phyloP scores from a whole-genome alignment of 192 early-diverging fungal genomes.

The Podila epigama region DNA sequence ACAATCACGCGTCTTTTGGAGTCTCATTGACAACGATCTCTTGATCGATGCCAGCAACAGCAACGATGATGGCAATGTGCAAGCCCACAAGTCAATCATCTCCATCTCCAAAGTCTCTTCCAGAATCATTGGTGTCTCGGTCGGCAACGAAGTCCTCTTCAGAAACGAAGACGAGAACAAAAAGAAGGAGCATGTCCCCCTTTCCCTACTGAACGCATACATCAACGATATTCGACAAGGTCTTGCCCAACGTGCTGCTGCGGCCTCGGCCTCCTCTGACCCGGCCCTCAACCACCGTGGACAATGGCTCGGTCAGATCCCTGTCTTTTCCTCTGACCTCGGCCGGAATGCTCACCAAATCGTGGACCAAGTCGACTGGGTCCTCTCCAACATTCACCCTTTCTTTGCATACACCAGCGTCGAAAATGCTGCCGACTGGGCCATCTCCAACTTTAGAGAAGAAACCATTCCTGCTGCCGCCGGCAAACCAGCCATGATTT shows the following conservation, averaged over 20 bases:
- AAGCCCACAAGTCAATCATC: constrained; percentile 37
- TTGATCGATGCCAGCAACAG: constrained; percentile 14
- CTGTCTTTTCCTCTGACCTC: constrained; percentile 51
- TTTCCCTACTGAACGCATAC: constrained; percentile 52
- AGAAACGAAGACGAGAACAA: constrained; percentile 54
- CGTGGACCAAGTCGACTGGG: constrained; percentile 61
- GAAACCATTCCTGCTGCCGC: constrained; percentile 52
- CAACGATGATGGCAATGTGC: constrained; percentile 39
- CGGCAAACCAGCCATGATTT: constrained; percentile 61
- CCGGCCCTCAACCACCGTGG: constrained; percentile 51
- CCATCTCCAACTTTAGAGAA: constrained; percentile 59
- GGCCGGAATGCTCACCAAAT: constrained; percentile 50
- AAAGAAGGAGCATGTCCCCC: constrained; percentile 4
- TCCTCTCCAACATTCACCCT: constrained; percentile 72
- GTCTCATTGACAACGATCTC: constrained; percentile 23
- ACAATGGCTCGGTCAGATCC: constrained; percentile 31
- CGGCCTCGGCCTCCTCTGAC: constrained; percentile 30
- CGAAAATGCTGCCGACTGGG: constrained; percentile 56
- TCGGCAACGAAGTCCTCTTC: constrained; percentile 71
- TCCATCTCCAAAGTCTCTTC: constrained; percentile 41
- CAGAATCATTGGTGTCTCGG: constrained; percentile 62
- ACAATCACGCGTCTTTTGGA: constrained; percentile 35
- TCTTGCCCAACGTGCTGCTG: constrained; percentile 48
- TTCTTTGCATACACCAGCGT: constrained; percentile 68
- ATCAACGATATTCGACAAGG: constrained; percentile 54